Percentiles rank a stretch among this genome's conserved stretches.
Conservation (phyloP, 2,329 filamentous ascomycete genomes). For the Fusarium cyanostomum region DNA sequence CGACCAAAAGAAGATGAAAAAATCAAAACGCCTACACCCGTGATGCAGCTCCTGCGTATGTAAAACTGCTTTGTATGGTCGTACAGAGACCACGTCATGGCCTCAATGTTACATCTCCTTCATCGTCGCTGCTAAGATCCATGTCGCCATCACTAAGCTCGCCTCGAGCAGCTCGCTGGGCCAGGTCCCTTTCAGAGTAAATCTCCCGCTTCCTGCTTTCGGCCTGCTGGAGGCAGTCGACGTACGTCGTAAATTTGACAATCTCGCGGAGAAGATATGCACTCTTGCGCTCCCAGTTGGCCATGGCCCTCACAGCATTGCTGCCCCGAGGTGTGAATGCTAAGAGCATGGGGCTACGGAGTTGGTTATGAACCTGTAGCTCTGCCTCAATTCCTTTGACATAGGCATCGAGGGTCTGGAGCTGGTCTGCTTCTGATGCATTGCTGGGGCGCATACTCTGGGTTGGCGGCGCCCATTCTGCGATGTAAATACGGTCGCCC, state of each 20-base stretch:
- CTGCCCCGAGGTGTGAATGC: slow-evolving; percentile 87
- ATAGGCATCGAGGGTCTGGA: slow-evolving; percentile 78
- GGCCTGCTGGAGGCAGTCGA: slow-evolving; percentile 82
- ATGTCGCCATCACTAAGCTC: slow-evolving; percentile 55
- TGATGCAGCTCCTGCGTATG: slow-evolving; percentile 16
- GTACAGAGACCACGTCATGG: slow-evolving; percentile 39
- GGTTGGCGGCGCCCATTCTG: slow-evolving; percentile 88
- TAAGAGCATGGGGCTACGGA: slow-evolving; percentile 86
- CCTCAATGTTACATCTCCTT: slow-evolving; percentile 49
- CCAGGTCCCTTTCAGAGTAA: slow-evolving; percentile 67
- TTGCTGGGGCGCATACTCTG: slow-evolving; percentile 90
- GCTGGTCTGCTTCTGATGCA: slow-evolving; percentile 81
- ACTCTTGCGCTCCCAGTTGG: slow-evolving; percentile 97
- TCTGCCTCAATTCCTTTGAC: slow-evolving; percentile 88
- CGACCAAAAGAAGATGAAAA: slow-evolving; percentile 14
- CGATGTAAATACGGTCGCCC: slow-evolving; percentile 84
- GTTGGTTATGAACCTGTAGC: slow-evolving; percentile 84
- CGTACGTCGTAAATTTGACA: slow-evolving; percentile 96
- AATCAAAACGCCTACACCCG: slow-evolving; percentile 24
- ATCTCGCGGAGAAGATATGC: slow-evolving; percentile 91
- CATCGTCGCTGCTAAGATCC: slow-evolving; percentile 47
- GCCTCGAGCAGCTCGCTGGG: slow-evolving; percentile 59
- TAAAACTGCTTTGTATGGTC: slow-evolving; percentile 20
- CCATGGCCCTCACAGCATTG: slow-evolving; percentile 85
- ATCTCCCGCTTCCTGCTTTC: slow-evolving; percentile 76